Evolutionary conservation across 1,284 basidiomycete species (phyloP).

Genomic region (Pholiota adiposa): DNA sequence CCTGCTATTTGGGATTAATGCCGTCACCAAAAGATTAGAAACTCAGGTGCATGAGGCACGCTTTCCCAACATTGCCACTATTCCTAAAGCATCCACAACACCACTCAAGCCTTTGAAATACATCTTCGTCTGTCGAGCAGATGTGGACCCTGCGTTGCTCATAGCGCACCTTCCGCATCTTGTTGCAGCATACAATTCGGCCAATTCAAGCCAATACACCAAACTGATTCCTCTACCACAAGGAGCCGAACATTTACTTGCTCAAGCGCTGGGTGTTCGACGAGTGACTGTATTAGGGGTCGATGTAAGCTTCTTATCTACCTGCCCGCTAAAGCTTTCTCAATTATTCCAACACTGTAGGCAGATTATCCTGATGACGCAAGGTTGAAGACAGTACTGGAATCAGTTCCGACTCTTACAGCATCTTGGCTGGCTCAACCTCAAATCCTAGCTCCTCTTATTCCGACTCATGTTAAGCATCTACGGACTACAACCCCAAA

Average conservation of each 20-base stretch:
- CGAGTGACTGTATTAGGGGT: slow-evolving; percentile 74
- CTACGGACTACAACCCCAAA: slow-evolving; percentile 81
- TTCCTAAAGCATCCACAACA: slow-evolving; percentile 15
- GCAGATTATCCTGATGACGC: slow-evolving; percentile 44
- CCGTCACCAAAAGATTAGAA: slow-evolving; percentile 80
- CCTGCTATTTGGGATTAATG: slow-evolving; percentile 76
- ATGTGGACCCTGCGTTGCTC: slow-evolving; percentile 73
- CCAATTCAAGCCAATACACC: slow-evolving; percentile 35
- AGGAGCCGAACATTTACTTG: slow-evolving; percentile 69
- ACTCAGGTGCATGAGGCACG: slow-evolving; percentile 44
- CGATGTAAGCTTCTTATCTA: slow-evolving; percentile 37
- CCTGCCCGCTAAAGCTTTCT: background rate
- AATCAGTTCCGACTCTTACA: slow-evolving; percentile 47
- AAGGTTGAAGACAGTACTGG: slow-evolving; percentile 44
- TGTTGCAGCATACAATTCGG: slow-evolving; percentile 73
- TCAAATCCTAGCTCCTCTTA: slow-evolving; percentile 35
- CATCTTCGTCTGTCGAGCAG: slow-evolving; percentile 72
- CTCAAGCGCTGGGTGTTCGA: slow-evolving; percentile 67
- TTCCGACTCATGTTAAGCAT: slow-evolving; percentile 86
- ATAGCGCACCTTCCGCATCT: slow-evolving; percentile 75
- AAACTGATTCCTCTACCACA: slow-evolving; percentile 75
- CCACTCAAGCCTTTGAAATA: slow-evolving; percentile 36
- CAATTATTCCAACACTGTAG: slow-evolving; percentile 9
- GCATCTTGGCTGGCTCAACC: slow-evolving; percentile 64
- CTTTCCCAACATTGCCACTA: slow-evolving; percentile 25